Conservation (phyloP, 2,329 filamentous ascomycete genomes). For the Epichloe hybrida region DNA sequence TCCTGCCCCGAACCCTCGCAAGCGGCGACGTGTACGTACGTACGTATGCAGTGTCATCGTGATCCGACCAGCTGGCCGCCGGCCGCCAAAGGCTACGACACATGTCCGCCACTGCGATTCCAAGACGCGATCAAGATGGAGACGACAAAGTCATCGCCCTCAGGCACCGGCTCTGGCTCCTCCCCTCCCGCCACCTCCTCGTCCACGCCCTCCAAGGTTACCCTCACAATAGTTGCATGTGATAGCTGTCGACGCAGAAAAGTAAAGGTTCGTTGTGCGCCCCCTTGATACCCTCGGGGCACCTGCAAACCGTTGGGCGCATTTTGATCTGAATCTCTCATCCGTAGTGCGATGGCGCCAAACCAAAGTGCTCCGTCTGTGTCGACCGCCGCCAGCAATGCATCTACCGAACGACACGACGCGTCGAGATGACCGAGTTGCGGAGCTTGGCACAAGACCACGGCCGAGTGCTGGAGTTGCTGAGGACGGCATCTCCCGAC, state of each 20-base stretch:
- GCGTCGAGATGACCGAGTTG: not conserved
- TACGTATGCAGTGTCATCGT: not conserved
- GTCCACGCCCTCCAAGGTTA: not conserved
- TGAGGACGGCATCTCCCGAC: not conserved
- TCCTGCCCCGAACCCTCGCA: not conserved
- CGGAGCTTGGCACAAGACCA: not conserved
- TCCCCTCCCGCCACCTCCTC: not conserved
- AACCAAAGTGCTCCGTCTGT: not conserved
- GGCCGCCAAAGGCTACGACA: not conserved
- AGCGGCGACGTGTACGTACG: not conserved
- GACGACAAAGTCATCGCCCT: not conserved
- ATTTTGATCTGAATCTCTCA: no score
- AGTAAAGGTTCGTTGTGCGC: not conserved
- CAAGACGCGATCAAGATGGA: not conserved
- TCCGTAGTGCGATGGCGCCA: not conserved
- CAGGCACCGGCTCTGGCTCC: not conserved
- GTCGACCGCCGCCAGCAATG: not conserved
- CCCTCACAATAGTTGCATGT: not conserved
- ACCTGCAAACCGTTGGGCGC: no score
- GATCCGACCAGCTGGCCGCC: not conserved
- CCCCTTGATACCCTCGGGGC: not conserved
- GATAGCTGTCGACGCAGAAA: not conserved
- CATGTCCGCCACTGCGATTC: not conserved
- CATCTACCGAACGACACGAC: not conserved
- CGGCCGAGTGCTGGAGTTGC: not conserved